A percentile compares a stretch with the other conserved stretches of the same genome.
phyloP scores from a whole-genome alignment of 768 basidiomycete species.

The Galerina sulciceps region DNA sequence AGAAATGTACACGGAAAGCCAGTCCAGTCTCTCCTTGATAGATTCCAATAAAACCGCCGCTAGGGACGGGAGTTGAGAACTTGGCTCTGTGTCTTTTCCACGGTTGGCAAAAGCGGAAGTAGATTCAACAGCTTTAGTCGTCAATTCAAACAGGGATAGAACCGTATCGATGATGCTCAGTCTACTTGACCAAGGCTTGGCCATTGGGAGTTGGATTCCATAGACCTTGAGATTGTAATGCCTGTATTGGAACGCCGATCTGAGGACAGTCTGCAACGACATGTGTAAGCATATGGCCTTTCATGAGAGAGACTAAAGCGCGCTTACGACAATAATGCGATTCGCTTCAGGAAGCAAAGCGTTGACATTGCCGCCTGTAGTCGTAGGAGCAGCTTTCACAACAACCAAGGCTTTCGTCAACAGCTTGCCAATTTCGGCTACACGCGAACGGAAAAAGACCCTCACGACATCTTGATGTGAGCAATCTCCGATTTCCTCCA shows the following conservation, averaged over 20 bases:
- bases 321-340: constrained; percentile 66
- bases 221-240: constrained; percentile 75
- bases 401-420: constrained; percentile 63
- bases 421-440: constrained; percentile 67
- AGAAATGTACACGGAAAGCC: constrained; percentile 59
- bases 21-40: constrained; percentile 69
- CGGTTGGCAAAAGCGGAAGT: constrained; percentile 27
- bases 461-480: constrained; percentile 79
- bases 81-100: constrained; percentile 39
- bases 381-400: constrained; percentile 45
- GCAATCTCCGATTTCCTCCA: constrained; percentile 58
- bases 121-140: constrained; percentile 52
- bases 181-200: constrained; percentile 84
- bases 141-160: constrained; percentile 71
- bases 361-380: constrained; percentile 46
- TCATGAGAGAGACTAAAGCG: neutral
- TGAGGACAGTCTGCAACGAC: constrained; percentile 62
- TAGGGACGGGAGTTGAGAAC: constrained; percentile 65
- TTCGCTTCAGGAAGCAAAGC: constrained; percentile 69
- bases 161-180: constrained; percentile 69
- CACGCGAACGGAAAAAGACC: constrained; percentile 79
- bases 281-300: neutral
- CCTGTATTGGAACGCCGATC: constrained; percentile 77
- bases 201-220: constrained; percentile 72
- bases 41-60: constrained; percentile 67